Base-by-base conservation (phyloP, 176 grass and related monocot genomes). In the Paspalum notatum region DNA sequence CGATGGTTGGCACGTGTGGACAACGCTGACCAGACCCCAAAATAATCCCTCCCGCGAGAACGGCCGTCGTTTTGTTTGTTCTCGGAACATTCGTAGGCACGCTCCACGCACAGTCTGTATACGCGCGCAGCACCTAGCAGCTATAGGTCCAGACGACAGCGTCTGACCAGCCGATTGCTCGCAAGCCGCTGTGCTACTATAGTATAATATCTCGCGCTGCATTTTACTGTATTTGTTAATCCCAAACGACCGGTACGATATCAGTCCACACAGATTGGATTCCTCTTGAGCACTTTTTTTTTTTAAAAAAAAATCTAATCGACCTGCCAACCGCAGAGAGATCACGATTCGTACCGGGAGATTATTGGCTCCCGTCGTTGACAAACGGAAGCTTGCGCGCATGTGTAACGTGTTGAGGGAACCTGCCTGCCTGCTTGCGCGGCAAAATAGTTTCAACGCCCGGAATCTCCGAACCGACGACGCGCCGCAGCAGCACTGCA, bases 401-500 rank as follows among this genome's bases (percentile, higher is more conserved):
- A 70, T 58, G 74, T 88, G 80, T 78, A 27, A 56, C 66, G 27
- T 83, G 80, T 66, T 32, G 32, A 32, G 32, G 32, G 32, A 32
- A 32, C 32, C 32, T 32, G 32, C 32, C 1, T 32, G 32, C 32
- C 32, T 32, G 32, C n/a, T n/a, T 32, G 32, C 32, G 32, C 32
- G 32, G 32, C 32, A 32, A 32, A 32, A 32, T 3, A 32, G 32
- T 3, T 32, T 32, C 32, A 68, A 44, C 53, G 21, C 17, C 15
- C 0, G 52, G 39, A 80, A 62, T 89, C 52, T 80, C 69, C 41
- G 46, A 89, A 84, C 62, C 62, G n/a, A n/a, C n/a, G n/a, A n/a
- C n/a, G n/a, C n/a, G n/a, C n/a, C n/a, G n/a, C n/a, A n/a, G n/a
- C n/a, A n/a, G n/a, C n/a, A n/a, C n/a, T n/a, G n/a, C n/a, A n/a